phyloP scores from a whole-genome alignment of 805 yeast genomes.

The Nakazawaea molendinolei region DNA sequence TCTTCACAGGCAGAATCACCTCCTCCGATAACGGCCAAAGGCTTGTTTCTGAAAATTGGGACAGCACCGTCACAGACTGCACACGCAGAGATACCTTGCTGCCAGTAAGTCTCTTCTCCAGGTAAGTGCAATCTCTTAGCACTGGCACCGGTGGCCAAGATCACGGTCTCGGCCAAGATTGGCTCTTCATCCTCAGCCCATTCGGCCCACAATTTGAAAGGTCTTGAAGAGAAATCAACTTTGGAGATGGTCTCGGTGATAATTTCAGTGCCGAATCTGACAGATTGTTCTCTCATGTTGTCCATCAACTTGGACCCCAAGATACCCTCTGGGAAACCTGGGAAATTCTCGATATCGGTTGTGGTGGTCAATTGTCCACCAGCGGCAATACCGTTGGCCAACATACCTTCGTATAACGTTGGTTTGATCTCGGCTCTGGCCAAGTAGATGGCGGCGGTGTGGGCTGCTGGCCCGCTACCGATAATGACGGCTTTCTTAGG shows the following conservation, averaged over 20 bases:
- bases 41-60: slow-evolving; percentile 96
- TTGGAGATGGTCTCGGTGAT: slow-evolving; percentile 93
- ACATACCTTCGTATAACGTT: slow-evolving; percentile 88
- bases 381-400: slow-evolving; percentile 97
- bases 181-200: slow-evolving; percentile 90
- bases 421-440: slow-evolving; percentile 97
- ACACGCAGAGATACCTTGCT: slow-evolving; percentile 97
- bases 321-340: slow-evolving; percentile 95
- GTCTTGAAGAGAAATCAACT: slow-evolving; percentile 80
- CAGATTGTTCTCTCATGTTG: slow-evolving; percentile 84
- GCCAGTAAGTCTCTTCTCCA: slow-evolving; percentile 99
- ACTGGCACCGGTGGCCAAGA: slow-evolving; percentile 96
- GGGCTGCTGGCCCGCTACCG: slow-evolving; percentile 99
- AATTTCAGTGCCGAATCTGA: slow-evolving; percentile 84
- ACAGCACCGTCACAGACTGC: slow-evolving; percentile 99
- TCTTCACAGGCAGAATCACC: slow-evolving; percentile 99
- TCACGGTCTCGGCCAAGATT: slow-evolving; percentile 84
- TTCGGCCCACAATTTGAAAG: slow-evolving; percentile 97
- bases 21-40: slow-evolving; percentile 96
- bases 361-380: slow-evolving; percentile 99
- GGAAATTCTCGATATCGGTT: slow-evolving; percentile 97
- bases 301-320: slow-evolving; percentile 89
- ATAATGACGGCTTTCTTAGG: slow-evolving; percentile 81
- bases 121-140: slow-evolving; percentile 92
- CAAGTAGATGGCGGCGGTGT: slow-evolving; percentile 96